These are phyloP conservation scores for Pseudonectria buxi DNA, from an alignment of 2,329 filamentous ascomycete species.

Conservation along the genomic window DNA sequence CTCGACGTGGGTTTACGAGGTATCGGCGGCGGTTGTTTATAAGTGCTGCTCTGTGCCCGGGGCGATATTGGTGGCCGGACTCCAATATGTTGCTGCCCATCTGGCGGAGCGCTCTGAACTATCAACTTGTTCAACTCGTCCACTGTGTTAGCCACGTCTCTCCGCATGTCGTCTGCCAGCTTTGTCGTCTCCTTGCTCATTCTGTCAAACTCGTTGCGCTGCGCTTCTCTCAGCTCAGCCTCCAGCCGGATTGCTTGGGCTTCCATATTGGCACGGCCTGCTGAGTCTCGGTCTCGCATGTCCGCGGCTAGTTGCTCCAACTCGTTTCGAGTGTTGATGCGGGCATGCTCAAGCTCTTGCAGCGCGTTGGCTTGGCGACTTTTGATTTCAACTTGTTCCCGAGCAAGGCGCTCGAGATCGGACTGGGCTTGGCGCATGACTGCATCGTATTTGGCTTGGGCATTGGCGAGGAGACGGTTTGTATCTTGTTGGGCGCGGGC, in stretches of 20 bases:
- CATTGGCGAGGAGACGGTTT: background rate
- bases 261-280: no score
- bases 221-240: background rate
- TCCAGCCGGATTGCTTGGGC: constrained; percentile 12
- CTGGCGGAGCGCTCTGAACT: no score
- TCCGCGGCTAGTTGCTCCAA: background rate
- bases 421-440: no score
- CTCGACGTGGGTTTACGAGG: background rate
- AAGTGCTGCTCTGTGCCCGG: background rate
- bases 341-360: no score
- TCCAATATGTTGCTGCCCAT: background rate
- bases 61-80: background rate
- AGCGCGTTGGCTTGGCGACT: no score
- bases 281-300: no score
- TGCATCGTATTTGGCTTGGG: background rate
- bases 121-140: no score
- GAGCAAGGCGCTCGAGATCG: no score
- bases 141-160: no score
- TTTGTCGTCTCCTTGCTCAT: background rate
- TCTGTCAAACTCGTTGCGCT: background rate
- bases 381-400: background rate
- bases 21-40: background rate
- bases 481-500: background rate
- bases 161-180: no score
- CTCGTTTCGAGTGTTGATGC: no score